phyloP scores from a whole-genome alignment of 2,329 filamentous ascomycete genomes.

The Fusarium scirpi region DNA sequence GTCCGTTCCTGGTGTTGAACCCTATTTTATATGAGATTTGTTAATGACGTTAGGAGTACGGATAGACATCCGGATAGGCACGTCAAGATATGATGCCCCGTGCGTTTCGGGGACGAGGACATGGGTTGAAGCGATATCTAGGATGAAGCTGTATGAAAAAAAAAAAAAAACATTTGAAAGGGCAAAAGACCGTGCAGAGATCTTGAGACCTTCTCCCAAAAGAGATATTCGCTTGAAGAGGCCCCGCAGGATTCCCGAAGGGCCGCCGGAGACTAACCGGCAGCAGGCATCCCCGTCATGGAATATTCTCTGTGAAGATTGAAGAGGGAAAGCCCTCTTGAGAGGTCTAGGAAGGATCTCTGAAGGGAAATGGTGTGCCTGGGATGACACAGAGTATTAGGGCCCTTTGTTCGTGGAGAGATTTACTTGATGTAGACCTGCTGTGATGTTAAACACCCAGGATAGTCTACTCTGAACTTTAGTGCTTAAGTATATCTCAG shows the following conservation, averaged over 20 bases:
- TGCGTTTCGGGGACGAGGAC: slow-evolving; percentile 22
- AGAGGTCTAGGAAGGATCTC: not conserved
- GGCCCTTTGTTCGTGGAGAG: no score
- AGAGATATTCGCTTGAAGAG: not conserved
- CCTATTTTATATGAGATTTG: not conserved
- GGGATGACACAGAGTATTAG: no score
- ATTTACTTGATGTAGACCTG: no score
- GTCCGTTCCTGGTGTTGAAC: not conserved
- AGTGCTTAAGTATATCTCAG: no score
- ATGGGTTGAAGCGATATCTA: not conserved
- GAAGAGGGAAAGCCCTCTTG: not conserved
- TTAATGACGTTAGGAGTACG: not conserved
- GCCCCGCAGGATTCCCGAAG: not conserved
- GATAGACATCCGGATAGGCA: not conserved
- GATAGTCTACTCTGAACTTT: no score
- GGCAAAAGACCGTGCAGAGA: not conserved
- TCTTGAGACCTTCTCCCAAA: not conserved
- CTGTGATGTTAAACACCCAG: no score
- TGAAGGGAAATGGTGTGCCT: not conserved
- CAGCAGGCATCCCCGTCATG: not conserved
- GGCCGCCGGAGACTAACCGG: not conserved
- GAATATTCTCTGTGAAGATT: not conserved
- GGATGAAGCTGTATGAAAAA: not conserved
- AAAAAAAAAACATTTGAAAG: not conserved
- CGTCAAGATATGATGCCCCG: slow-evolving; percentile 17